A percentile compares a stretch with the other conserved stretches of the same genome.
Conservation (phyloP, 2,329 filamentous ascomycete genomes). For the Pseudogymnoascus sp. region DNA sequence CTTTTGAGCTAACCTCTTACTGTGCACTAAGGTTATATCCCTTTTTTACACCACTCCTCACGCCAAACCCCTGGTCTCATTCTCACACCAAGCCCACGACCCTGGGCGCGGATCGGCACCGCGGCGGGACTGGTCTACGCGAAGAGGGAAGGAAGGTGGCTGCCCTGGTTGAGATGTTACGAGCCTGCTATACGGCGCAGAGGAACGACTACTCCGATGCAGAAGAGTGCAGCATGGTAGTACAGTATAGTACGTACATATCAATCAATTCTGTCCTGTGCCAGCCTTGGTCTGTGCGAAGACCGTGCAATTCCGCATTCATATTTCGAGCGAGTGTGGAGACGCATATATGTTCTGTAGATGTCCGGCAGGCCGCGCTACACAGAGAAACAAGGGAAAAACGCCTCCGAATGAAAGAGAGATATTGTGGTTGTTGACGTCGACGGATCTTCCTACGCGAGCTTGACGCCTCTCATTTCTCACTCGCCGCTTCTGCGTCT, state of each 20-base stretch:
- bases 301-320: neutral
- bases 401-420: neutral
- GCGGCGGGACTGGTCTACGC: neutral
- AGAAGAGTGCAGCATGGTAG: neutral
- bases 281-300: neutral
- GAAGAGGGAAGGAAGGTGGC: neutral
- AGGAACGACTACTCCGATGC: neutral
- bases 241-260: neutral
- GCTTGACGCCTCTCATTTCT: neutral
- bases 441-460: neutral
- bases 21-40: neutral
- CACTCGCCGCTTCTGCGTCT: neutral
- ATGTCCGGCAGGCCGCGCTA: neutral
- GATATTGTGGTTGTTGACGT: neutral
- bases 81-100: neutral
- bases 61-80: neutral
- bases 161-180: neutral
- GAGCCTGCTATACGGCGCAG: neutral
- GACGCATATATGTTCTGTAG: constrained; percentile 6
- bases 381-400: neutral
- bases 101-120: neutral
- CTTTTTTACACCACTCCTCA: neutral
- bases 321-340: neutral
- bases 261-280: neutral
- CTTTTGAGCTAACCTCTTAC: neutral